Base-by-base conservation (phyloP, 75 land plant genomes). In the Picea glauca region DNA sequence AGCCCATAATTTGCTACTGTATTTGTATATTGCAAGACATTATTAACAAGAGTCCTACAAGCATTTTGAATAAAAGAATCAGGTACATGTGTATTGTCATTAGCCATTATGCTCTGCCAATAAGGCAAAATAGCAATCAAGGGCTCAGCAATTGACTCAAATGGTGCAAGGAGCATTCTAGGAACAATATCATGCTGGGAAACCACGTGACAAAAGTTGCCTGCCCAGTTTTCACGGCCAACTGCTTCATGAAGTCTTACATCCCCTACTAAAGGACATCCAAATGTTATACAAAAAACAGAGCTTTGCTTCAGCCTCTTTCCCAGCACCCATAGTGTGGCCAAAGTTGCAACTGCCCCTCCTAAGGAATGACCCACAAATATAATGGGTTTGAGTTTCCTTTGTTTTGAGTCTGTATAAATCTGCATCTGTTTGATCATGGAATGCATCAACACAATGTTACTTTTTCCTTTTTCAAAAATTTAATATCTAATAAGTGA, bases 201-300 rank as follows among this genome's bases (percentile, higher is more conserved):
- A 60, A 90, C 88, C 65, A 90, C 80, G 38, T 92, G 85, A 0
- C 81, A 58, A 81, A 92, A 89, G 63, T 50, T 63, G 46, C 65
- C 6, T 9, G 87, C 61, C 94, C 94, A 90, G 46, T 76, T 79
- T 60, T 92, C 90, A 40, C 94, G 78, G 15, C 76, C 58, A 31
- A 88, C 67, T 17, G 90, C 87, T 62, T 90, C 90, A 23, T 58
- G 40, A 31, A 90, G 70, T 13, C 83, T 75, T 13, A 23, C 23
- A 63, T 90, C 85, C 32, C 92, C 92, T 1, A 92, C 77, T 11
- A 92, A 90, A 8, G 92, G 92, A 20, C 84, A 82, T 8, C 94
- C 94, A 67, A 92, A 92, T 3, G 94, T 90, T 1, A 92, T 50
- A 50, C 94, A 92, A 12, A 40, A 38, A n/a, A 86, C 80, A 38